Conservation (phyloP, 768 basidiomycete species). For the Podaxis rugospora region DNA sequence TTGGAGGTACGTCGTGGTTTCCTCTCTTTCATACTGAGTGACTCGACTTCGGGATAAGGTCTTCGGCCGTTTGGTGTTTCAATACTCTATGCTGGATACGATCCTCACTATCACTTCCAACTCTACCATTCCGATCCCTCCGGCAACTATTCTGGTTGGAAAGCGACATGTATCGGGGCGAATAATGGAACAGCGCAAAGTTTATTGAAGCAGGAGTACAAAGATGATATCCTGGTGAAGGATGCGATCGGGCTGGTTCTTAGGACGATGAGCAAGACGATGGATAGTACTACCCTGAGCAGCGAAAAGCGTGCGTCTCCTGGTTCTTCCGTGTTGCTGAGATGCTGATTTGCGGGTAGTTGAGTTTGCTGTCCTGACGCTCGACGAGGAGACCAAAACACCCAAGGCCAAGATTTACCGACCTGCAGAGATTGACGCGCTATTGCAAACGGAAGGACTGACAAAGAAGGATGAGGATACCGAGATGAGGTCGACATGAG, state of each 20-base stretch:
- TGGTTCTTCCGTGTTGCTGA: not conserved
- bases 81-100: slow-evolving; percentile 93
- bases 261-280: slow-evolving; percentile 98
- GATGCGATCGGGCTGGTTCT: slow-evolving; percentile 91
- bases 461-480: slow-evolving; percentile 85
- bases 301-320: slow-evolving; percentile 85
- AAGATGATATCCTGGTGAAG: slow-evolving; percentile 87
- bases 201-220: slow-evolving; percentile 96
- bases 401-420: slow-evolving; percentile 91
- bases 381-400: slow-evolving; percentile 71
- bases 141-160: slow-evolving; percentile 98
- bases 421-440: slow-evolving; percentile 81
- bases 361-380: slow-evolving; percentile 91
- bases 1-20: slow-evolving; percentile 60
- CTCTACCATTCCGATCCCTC: slow-evolving; percentile 98
- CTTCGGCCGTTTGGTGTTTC: slow-evolving; percentile 98
- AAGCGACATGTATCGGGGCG: slow-evolving; percentile 97
- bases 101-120: slow-evolving; percentile 94
- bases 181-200: slow-evolving; percentile 97
- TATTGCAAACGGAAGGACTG: slow-evolving; percentile 74
- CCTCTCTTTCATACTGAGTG: not conserved
- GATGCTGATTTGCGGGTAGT: slow-evolving; percentile 43
- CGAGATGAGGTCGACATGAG: slow-evolving; percentile 62
- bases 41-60: slow-evolving; percentile 40
- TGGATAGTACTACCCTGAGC: slow-evolving; percentile 96